Evolutionary conservation across 805 yeast species (phyloP).

Genomic region (Sungouiella blattae): DNA sequence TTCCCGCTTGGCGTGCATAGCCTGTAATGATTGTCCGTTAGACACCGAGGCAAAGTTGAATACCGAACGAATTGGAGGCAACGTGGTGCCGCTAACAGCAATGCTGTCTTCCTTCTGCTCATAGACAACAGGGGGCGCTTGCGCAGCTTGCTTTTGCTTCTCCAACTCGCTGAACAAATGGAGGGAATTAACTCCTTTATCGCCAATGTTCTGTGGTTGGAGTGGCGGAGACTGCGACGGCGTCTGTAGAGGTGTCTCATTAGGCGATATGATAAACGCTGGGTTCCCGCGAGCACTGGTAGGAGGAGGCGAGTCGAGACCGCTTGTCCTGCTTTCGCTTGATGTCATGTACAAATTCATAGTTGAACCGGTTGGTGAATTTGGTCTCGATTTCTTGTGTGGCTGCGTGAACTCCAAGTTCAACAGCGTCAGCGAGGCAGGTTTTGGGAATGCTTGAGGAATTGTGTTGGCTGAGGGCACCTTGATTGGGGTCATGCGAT

Average conservation of each 20-base stretch:
- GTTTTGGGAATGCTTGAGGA: constrained; percentile 7
- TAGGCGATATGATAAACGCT: constrained; percentile 30
- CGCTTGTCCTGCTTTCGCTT: too few species aligned
- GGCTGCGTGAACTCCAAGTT: constrained; percentile 35
- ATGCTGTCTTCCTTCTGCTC: constrained; percentile 23
- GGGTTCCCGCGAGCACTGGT: constrained; percentile 10
- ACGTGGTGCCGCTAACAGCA: constrained; percentile 37
- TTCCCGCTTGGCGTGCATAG: too few species aligned
- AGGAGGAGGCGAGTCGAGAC: neutral
- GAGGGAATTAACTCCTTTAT: constrained; percentile 17
- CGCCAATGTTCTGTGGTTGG: constrained; percentile 20
- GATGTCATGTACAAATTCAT: too few species aligned
- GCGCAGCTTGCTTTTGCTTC: constrained; percentile 15
- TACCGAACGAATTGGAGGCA: constrained; percentile 42
- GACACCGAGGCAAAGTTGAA: constrained; percentile 25
- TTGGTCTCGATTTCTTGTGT: constrained; percentile 45
- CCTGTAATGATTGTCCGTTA: too few species aligned
- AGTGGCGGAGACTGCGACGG: constrained; percentile 49
- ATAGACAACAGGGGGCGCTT: constrained; percentile 6
- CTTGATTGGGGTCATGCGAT: constrained; percentile 44
- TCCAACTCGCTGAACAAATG: constrained; percentile 25
- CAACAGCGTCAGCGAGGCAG: constrained; percentile 28
- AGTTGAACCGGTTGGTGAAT: constrained; percentile 34
- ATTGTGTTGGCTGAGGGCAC: constrained; percentile 3
- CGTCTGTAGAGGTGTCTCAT: constrained; percentile 48